Evolutionary conservation across 192 early-diverging fungal species (phyloP).

Genomic region (Linnemannia hyalina): DNA sequence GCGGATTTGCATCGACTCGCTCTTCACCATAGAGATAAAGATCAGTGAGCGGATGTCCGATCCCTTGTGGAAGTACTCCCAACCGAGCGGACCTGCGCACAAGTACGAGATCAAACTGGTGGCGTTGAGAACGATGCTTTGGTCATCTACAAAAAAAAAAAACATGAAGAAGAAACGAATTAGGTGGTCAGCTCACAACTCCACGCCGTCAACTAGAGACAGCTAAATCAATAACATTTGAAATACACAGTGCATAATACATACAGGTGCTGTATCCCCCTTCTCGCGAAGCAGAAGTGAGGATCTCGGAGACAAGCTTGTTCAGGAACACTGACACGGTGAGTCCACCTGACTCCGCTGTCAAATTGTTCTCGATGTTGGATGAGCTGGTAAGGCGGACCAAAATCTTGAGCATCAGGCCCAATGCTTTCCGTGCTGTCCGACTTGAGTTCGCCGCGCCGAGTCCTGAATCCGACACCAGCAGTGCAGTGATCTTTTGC

Average conservation of each 20-base stretch:
- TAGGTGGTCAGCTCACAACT: background rate
- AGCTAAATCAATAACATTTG: background rate
- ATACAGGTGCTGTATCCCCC: conserved; percentile 27
- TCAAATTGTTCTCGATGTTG: conserved; percentile 11
- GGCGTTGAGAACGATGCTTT: conserved; percentile 51
- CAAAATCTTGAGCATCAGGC: conserved; percentile 44
- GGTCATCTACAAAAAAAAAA: conserved; percentile 33
- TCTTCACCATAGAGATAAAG: conserved; percentile 51
- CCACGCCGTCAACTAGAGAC: no score
- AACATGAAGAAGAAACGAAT: background rate
- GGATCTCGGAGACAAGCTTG: conserved; percentile 40
- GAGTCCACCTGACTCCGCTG: conserved; percentile 7
- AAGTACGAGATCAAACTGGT: conserved; percentile 47
- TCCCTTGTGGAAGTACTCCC: conserved; percentile 41
- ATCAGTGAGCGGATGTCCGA: conserved; percentile 44
- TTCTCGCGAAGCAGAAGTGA: conserved; percentile 39
- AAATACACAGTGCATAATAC: background rate
- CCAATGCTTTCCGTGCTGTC: conserved; percentile 40
- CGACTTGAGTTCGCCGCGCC: conserved; percentile 19
- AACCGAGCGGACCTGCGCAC: conserved; percentile 39
- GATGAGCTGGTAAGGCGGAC: conserved; percentile 37
- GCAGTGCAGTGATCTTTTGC: conserved; percentile 39
- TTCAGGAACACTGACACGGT: conserved; percentile 39
- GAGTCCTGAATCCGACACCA: conserved; percentile 50
- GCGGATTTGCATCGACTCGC: conserved; percentile 51